These are phyloP conservation scores for Curvularia lunata DNA, from an alignment of 2,329 filamentous ascomycete species.

Conservation along the genomic window DNA sequence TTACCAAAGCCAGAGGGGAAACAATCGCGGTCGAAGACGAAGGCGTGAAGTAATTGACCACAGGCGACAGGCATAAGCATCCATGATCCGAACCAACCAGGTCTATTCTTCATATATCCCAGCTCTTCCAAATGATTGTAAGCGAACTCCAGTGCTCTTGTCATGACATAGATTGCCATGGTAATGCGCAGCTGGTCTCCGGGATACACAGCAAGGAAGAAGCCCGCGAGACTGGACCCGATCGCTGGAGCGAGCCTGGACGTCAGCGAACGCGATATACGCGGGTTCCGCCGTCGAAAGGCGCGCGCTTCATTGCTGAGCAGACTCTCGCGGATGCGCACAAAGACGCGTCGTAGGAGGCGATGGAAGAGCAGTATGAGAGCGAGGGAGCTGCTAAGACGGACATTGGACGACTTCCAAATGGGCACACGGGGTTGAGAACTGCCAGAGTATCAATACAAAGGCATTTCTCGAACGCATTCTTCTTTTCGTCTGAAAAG, in stretches of 20 bases:
- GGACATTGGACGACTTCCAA: constrained; percentile 68
- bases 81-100: constrained; percentile 67
- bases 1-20: constrained; percentile 64
- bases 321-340: constrained; percentile 76
- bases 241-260: constrained; percentile 85
- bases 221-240: constrained; percentile 86
- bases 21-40: constrained; percentile 60
- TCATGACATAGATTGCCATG: constrained; percentile 80
- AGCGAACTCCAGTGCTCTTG: constrained; percentile 80
- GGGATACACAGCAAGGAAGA: constrained; percentile 79
- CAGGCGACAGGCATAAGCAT: constrained; percentile 58
- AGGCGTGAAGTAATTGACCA: constrained; percentile 58
- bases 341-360: constrained; percentile 87
- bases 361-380: constrained; percentile 88
- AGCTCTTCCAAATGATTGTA: constrained; percentile 84
- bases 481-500: neutral
- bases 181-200: constrained; percentile 75
- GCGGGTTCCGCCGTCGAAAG: constrained; percentile 83
- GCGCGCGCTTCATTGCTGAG: constrained; percentile 79
- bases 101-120: constrained; percentile 68
- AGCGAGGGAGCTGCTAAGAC: constrained; percentile 82
- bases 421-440: constrained; percentile 49
- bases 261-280: constrained; percentile 74
- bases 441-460: constrained; percentile 26
- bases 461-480: neutral